Conservation (phyloP, 2,329 filamentous ascomycete genomes). For the Claviceps pazoutovae region DNA sequence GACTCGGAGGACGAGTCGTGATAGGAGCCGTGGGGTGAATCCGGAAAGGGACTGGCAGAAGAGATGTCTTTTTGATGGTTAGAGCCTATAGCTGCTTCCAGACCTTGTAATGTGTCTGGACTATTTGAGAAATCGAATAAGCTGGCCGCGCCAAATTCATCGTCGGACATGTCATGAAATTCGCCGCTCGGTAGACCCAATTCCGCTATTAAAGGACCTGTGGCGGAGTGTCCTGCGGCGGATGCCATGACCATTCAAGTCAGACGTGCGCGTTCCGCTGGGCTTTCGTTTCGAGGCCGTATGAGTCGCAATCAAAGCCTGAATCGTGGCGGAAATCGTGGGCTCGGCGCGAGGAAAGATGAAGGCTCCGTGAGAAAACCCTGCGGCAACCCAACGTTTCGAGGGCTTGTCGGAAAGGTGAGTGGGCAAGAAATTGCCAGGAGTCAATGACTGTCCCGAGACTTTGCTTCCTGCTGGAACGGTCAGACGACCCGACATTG, state of each 20-base stretch:
- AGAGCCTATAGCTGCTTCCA: constrained; percentile 17
- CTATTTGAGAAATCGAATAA: constrained; percentile 24
- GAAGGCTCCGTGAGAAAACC: not conserved
- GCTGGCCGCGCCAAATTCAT: constrained; percentile 19
- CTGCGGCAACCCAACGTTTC: not conserved
- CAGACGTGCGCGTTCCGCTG: constrained; percentile 9
- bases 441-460: not conserved
- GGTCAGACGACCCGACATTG: constrained; percentile 2
- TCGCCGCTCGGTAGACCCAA: constrained; percentile 23
- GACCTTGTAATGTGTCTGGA: constrained; percentile 23
- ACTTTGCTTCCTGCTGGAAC: not conserved
- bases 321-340: not conserved
- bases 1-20: constrained; percentile 40
- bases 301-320: not conserved
- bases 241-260: constrained; percentile 22
- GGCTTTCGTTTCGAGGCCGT: constrained; percentile 1
- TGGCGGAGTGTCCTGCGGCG: constrained; percentile 16
- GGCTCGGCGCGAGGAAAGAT: not conserved
- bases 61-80: constrained; percentile 20
- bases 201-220: constrained; percentile 26
- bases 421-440: not conserved
- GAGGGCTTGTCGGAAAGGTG: not conserved
- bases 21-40: constrained; percentile 28
- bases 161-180: constrained; percentile 24
- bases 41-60: constrained; percentile 24